Conservation (phyloP, 768 basidiomycete genomes). For the Phylloporus rhodoxanthus region DNA sequence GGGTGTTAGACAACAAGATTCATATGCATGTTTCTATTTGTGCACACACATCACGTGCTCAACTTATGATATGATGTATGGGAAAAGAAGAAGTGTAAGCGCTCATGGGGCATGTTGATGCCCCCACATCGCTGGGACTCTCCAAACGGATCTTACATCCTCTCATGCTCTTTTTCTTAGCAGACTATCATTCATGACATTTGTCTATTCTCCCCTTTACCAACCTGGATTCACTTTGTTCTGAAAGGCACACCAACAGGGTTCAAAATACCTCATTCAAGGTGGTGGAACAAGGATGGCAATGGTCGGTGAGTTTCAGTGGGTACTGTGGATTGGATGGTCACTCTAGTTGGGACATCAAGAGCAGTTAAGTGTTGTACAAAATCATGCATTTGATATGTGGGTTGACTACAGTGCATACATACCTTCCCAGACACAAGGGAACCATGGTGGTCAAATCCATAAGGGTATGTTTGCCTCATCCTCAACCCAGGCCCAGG, state of each 20-base stretch:
- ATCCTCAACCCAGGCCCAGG: too few relatives aligned
- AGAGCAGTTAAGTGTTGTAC: conserved; percentile 61
- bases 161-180: conserved; percentile 90
- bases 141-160: conserved; percentile 87
- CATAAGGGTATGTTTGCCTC: too few relatives aligned
- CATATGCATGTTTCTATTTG: conserved; percentile 53
- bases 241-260: conserved; percentile 89
- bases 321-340: conserved; percentile 83
- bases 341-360: conserved; percentile 85
- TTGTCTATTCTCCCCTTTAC: conserved; percentile 85
- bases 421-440: conserved; percentile 88
- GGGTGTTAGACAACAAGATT: conserved; percentile 91
- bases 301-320: conserved; percentile 78
- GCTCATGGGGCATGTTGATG: conserved; percentile 83
- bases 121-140: conserved; percentile 86
- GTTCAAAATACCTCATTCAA: conserved; percentile 77
- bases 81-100: conserved; percentile 77
- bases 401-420: not conserved
- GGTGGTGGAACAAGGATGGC: conserved; percentile 84
- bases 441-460: conserved; percentile 75
- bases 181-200: conserved; percentile 87
- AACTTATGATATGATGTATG: conserved; percentile 63
- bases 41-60: not conserved
- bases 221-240: conserved; percentile 74
- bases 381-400: conserved; percentile 40